Percentiles rank a stretch among this genome's conserved stretches.
Conservation (phyloP, 306 rosid species). For the Quercus parvula region DNA sequence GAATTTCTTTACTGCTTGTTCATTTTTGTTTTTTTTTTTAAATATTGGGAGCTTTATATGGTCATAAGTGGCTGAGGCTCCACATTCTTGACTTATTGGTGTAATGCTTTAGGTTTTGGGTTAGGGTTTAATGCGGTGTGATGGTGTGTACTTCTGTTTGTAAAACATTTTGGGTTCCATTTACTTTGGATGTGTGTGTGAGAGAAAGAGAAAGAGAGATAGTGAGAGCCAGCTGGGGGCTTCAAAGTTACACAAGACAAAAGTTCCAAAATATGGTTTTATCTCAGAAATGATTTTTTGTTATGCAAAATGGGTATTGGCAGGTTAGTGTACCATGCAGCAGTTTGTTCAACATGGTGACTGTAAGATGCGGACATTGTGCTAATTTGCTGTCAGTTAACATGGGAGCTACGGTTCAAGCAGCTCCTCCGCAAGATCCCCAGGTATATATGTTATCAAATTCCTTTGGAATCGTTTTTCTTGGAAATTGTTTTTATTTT, state of each 20-base stretch:
- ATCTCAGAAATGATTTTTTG: background rate
- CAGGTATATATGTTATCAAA: slow-evolving; percentile 29
- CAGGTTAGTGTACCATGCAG: slow-evolving; percentile 95
- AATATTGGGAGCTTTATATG: background rate
- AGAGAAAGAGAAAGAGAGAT: background rate
- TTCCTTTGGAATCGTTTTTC: background rate
- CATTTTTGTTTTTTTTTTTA: background rate
- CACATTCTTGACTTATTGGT: background rate
- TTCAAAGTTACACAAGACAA: background rate
- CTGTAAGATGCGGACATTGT: slow-evolving; percentile 98
- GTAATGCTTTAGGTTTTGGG: background rate
- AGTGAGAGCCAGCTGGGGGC: background rate
- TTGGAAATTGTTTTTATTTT: too few species aligned
- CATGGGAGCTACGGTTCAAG: slow-evolving; percentile 60
- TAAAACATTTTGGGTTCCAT: background rate
- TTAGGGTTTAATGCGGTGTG: background rate
- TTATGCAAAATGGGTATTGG: slow-evolving; percentile 20
- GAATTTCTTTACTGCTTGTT: background rate
- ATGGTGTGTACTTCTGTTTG: background rate
- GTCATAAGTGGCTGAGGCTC: background rate
- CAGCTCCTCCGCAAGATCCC: slow-evolving; percentile 52
- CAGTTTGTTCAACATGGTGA: slow-evolving; percentile 60
- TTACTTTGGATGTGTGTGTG: background rate
- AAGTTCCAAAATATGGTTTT: background rate
- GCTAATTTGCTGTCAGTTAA: slow-evolving; percentile 84